A percentile compares a stretch with the other conserved stretches of the same genome.
phyloP scores from a whole-genome alignment of 352 stramenopile genomes.

The Hyaloperonospora brassicae region DNA sequence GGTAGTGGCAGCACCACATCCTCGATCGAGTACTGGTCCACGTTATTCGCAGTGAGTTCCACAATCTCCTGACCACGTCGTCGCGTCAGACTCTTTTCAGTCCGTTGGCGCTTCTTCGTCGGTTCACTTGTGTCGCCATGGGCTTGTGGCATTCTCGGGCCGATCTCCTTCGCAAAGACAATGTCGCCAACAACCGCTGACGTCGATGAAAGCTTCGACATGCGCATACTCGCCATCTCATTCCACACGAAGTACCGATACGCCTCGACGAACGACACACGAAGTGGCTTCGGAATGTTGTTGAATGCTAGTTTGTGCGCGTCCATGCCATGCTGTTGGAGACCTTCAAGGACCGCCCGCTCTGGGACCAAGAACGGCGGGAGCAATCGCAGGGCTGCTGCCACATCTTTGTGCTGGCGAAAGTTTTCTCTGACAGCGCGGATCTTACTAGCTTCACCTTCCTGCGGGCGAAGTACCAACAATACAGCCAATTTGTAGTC shows the following conservation, averaged over 20 bases:
- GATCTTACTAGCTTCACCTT: constrained; percentile 78
- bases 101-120: constrained; percentile 31
- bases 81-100: constrained; percentile 14
- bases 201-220: constrained; percentile 55
- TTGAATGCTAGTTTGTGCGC: constrained; percentile 66
- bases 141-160: constrained; percentile 11
- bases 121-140: constrained; percentile 12
- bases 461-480: constrained; percentile 85
- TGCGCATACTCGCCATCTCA: constrained; percentile 85
- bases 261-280: constrained; percentile 56
- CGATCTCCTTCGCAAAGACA: constrained; percentile 40
- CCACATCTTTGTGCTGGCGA: constrained; percentile 75
- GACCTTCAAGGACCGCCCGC: constrained; percentile 59
- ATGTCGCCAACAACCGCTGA: constrained; percentile 85
- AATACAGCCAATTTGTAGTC: constrained; percentile 90
- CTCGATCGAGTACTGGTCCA: constrained; percentile 81
- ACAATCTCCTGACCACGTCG: constrained; percentile 27
- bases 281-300: constrained; percentile 52
- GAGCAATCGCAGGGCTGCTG: constrained; percentile 64
- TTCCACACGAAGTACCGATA: constrained; percentile 96
- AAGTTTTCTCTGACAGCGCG: constrained; percentile 71
- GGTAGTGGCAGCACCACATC: constrained; percentile 94
- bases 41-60: constrained; percentile 77
- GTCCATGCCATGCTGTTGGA: constrained; percentile 68
- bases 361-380: constrained; percentile 66